These are phyloP conservation scores for thale cress (Arabidopsis thaliana) DNA, from an alignment of 345 rosid species.

Conservation along the genomic window TAIR10.1 NC_003075.7:17495501-17496000, in stretches of 20 bases:
- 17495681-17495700: not conserved
- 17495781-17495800: constrained; percentile 56
- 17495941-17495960: constrained; percentile 66
- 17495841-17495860: constrained; percentile 67
- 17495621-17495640: constrained; percentile 54
- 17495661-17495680: not conserved
- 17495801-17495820: constrained; percentile 70
- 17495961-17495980: constrained; percentile 88
- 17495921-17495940: constrained; percentile 88
- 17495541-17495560: constrained; percentile 53
- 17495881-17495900: constrained; percentile 49
- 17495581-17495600: constrained; percentile 96
- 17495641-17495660: not conserved
- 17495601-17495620: constrained; percentile 94
- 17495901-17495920: constrained; percentile 65
- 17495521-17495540: constrained; percentile 51
- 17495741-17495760: constrained; percentile 82
- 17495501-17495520: constrained; percentile 61
- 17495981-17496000: constrained; percentile 70
- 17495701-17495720: not conserved
- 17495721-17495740: constrained; percentile 94
- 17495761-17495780: constrained; percentile 72
- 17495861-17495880: constrained; percentile 79
- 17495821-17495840: constrained; percentile 62
- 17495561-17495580: constrained; percentile 67